Evolutionary conservation across 2,329 filamentous ascomycete genomes (phyloP).

Genomic region (Colletotrichum filicis): DNA sequence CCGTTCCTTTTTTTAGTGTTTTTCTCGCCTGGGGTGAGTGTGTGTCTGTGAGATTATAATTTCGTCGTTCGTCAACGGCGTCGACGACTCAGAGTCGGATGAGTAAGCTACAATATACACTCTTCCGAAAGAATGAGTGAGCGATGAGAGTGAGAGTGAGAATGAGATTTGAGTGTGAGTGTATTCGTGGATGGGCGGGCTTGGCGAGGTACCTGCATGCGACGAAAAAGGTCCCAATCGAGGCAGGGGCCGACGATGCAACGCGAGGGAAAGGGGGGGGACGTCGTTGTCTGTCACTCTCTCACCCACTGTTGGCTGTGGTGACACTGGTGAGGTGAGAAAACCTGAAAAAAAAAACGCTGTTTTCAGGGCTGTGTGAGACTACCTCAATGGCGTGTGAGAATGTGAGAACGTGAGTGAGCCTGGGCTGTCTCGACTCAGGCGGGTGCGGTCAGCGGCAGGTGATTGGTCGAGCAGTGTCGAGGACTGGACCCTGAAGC

Average conservation of each 20-base stretch:
- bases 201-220: slow-evolving; percentile 7
- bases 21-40: neutral
- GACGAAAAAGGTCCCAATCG: neutral
- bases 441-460: neutral
- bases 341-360: neutral
- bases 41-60: neutral
- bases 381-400: no score
- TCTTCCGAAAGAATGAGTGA: neutral
- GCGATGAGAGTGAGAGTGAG: neutral
- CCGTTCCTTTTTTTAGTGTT: neutral
- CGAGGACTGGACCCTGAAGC: slow-evolving; percentile 31
- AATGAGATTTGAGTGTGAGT: slow-evolving; percentile 1
- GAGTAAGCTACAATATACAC: neutral
- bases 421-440: slow-evolving; percentile 16
- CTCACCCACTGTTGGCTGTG: neutral
- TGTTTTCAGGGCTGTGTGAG: neutral
- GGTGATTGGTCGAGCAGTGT: slow-evolving; percentile 15
- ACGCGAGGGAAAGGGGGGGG: slow-evolving; percentile 5
- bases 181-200: neutral
- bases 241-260: slow-evolving; percentile 17
- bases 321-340: neutral
- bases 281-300: neutral
- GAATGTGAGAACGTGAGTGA: no score
- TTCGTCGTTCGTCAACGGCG: neutral
- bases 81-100: neutral